Percentiles rank a stretch among this genome's conserved stretches.
These are phyloP conservation scores for Amylocystis lapponica DNA, from an alignment of 768 basidiomycete species.

Conservation along the genomic window DNA sequence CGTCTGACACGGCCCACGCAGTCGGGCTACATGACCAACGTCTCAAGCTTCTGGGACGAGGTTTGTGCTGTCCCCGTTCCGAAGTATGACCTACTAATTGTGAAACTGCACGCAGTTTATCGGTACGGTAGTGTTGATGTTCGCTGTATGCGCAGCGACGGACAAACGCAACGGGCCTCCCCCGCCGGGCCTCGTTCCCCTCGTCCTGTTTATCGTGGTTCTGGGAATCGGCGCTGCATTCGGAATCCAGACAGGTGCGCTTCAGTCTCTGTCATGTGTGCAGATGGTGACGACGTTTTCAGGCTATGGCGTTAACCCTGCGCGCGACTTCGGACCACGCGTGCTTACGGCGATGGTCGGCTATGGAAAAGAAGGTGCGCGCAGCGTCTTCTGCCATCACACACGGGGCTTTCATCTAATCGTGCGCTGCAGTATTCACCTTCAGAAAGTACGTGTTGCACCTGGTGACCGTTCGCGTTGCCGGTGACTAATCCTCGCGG, in stretches of 20 bases:
- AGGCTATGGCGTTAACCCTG: conserved; percentile 64
- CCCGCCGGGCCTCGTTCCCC: conserved; percentile 45
- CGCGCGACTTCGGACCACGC: conserved; percentile 68
- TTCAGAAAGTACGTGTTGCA: conserved; percentile 33
- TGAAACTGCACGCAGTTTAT: conserved; percentile 38
- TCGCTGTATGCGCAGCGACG: conserved; percentile 46
- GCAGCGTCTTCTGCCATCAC: neutral
- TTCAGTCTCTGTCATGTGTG: neutral
- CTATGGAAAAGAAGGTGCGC: conserved; percentile 46
- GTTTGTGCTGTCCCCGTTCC: conserved; percentile 13
- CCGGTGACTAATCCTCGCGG: conserved; percentile 10
- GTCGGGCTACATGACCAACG: conserved; percentile 38
- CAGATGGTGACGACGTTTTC: neutral
- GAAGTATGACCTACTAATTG: neutral
- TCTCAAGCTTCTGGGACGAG: conserved; percentile 43
- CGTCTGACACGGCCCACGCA: conserved; percentile 7
- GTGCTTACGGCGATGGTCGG: conserved; percentile 67
- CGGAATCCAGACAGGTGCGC: conserved; percentile 50
- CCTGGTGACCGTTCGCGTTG: neutral
- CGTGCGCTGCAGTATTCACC: conserved; percentile 28
- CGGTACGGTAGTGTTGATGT: conserved; percentile 46
- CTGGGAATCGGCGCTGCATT: conserved; percentile 54
- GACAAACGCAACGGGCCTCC: conserved; percentile 48
- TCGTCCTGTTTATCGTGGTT: conserved; percentile 49
- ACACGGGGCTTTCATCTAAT: neutral